phyloP scores from a whole-genome alignment of 768 basidiomycete species.

The Pisolithus marmoratus region DNA sequence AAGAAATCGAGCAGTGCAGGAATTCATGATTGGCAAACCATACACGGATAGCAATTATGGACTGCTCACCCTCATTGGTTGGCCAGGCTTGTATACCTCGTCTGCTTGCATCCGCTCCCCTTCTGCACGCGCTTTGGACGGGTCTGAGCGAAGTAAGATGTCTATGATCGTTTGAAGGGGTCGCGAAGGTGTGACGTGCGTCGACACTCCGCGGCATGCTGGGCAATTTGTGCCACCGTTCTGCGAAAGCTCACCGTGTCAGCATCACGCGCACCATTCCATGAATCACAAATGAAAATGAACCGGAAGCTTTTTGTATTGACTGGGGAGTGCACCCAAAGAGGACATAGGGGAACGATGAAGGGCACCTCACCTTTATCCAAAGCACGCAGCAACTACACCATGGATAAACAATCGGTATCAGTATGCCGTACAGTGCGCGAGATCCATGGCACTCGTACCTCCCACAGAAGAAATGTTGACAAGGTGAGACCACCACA shows the following conservation, averaged over 20 bases:
- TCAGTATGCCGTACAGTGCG: constrained; percentile 37
- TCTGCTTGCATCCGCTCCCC: constrained; percentile 78
- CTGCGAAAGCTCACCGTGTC: constrained; percentile 32
- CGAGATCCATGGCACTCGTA: constrained; percentile 24
- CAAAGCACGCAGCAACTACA: constrained; percentile 74
- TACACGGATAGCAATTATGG: neutral
- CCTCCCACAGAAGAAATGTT: constrained; percentile 92
- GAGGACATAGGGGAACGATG: neutral
- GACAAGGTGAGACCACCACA: constrained; percentile 77
- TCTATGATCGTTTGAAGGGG: constrained; percentile 70
- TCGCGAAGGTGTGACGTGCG: constrained; percentile 65
- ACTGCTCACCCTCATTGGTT: constrained; percentile 51
- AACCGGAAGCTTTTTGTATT: too few species aligned
- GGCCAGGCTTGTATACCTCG: constrained; percentile 63
- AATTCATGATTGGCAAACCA: neutral
- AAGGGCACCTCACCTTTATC: constrained; percentile 62
- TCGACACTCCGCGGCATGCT: constrained; percentile 68
- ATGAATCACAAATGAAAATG: too few species aligned
- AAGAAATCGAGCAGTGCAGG: too few species aligned
- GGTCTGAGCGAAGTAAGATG: constrained; percentile 62
- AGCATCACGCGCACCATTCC: neutral
- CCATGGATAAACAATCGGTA: neutral
- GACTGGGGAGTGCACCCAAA: neutral
- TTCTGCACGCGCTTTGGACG: constrained; percentile 59
- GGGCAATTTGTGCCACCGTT: constrained; percentile 85